Conservation (phyloP, 805 yeast species). For the Kodamaea kaohsiungensis region DNA sequence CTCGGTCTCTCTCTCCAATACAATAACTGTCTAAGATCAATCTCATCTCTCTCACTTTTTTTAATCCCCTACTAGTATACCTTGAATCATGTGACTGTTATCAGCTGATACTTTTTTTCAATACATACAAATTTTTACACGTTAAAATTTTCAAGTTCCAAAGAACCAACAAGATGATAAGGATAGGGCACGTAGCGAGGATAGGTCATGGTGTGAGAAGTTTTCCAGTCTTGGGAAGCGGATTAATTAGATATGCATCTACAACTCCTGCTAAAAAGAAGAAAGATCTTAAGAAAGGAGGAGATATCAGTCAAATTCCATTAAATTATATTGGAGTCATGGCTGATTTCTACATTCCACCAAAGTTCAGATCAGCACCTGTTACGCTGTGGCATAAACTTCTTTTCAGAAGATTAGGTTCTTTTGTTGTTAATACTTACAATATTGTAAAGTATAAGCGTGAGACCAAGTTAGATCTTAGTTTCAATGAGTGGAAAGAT, state of each 20-base stretch:
- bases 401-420: conserved; percentile 61
- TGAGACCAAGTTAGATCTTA: conserved; percentile 43
- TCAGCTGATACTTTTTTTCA: neutral
- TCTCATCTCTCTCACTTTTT: conserved; percentile 13
- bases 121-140: neutral
- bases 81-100: neutral
- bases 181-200: conserved; percentile 8
- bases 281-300: conserved; percentile 14
- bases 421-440: conserved; percentile 66
- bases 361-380: conserved; percentile 24
- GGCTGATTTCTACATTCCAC: conserved; percentile 47
- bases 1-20: no score
- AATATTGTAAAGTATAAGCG: conserved; percentile 48
- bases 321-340: conserved; percentile 40
- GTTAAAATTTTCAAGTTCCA: neutral
- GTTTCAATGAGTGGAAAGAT: conserved; percentile 84
- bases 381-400: conserved; percentile 44
- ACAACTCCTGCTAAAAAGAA: conserved; percentile 16
- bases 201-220: neutral
- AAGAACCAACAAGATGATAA: conserved; percentile 4
- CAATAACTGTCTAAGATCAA: conserved; percentile 4
- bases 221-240: neutral
- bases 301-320: conserved; percentile 41
- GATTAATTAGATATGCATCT: conserved; percentile 2
- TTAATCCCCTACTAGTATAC: neutral